Evolutionary conservation across 768 basidiomycete species (phyloP).

Genomic region (Crucibulum laeve): DNA sequence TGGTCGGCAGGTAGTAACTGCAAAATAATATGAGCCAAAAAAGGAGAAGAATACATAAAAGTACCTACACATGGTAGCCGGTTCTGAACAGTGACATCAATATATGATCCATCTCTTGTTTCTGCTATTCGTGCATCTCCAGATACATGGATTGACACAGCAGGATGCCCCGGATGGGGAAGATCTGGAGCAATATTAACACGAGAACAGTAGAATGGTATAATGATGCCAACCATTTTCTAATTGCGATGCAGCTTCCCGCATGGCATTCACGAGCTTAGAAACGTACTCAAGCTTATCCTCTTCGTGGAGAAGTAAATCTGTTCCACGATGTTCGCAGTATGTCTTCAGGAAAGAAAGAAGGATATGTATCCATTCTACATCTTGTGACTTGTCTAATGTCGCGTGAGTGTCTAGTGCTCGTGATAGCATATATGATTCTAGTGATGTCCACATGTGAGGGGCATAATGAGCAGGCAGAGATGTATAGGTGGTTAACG

Average conservation of each 20-base stretch:
- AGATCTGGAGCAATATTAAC: slow-evolving; percentile 37
- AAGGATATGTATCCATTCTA: slow-evolving; percentile 78
- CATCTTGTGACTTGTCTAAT: slow-evolving; percentile 55
- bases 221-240: slow-evolving; percentile 42
- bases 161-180: slow-evolving; percentile 64
- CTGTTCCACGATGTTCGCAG: slow-evolving; percentile 47
- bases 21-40: slow-evolving; percentile 6
- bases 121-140: slow-evolving; percentile 45
- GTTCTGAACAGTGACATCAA: slow-evolving; percentile 62
- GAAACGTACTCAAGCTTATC: slow-evolving; percentile 49
- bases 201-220: not conserved
- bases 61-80: slow-evolving; percentile 68
- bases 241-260: slow-evolving; percentile 42
- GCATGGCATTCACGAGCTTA: slow-evolving; percentile 44
- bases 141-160: slow-evolving; percentile 48
- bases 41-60: slow-evolving; percentile 2
- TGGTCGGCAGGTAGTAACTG: slow-evolving; percentile 63
- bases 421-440: slow-evolving; percentile 72
- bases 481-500: slow-evolving; percentile 68
- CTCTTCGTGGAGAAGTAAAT: slow-evolving; percentile 49
- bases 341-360: slow-evolving; percentile 74
- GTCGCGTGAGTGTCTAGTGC: slow-evolving; percentile 65
- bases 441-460: slow-evolving; percentile 75
- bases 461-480: slow-evolving; percentile 86
- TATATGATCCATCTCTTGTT: slow-evolving; percentile 61